A percentile compares a stretch with the other conserved stretches of the same genome.
phyloP scores from a whole-genome alignment of 306 rosid genomes.

The Hippophae tibetana region DNA sequence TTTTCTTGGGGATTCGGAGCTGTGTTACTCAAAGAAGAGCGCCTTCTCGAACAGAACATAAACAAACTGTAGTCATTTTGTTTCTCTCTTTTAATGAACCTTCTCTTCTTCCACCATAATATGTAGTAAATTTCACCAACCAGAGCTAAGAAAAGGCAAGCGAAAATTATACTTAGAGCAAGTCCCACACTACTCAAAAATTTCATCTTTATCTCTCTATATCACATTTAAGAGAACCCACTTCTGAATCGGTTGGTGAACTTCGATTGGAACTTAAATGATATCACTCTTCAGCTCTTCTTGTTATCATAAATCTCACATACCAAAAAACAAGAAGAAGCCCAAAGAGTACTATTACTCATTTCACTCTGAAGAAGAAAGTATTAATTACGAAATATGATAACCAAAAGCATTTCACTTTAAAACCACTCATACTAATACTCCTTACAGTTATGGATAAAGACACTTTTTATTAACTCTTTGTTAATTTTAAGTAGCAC shows the following conservation, averaged over 20 bases:
- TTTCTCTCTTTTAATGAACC: constrained; percentile 54
- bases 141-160: constrained; percentile 82
- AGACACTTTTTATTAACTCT: background rate
- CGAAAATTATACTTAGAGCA: constrained; percentile 81
- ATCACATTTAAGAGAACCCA: too few relatives aligned
- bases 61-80: constrained; percentile 61
- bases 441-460: constrained; percentile 10
- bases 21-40: constrained; percentile 48
- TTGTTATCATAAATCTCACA: constrained; percentile 20
- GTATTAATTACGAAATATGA: constrained; percentile 34
- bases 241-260: constrained; percentile 13
- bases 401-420: constrained; percentile 34
- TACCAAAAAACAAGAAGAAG: constrained; percentile 23
- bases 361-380: constrained; percentile 30
- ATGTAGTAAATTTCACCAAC: constrained; percentile 89
- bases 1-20: constrained; percentile 49
- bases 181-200: constrained; percentile 90
- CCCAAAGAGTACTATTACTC: background rate
- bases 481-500: too few relatives aligned
- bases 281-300: constrained; percentile 4
- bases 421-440: constrained; percentile 21
- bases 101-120: constrained; percentile 88
- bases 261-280: constrained; percentile 12
- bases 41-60: constrained; percentile 83
- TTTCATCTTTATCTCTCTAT: constrained; percentile 48